A percentile compares a stretch with the other conserved stretches of the same genome.
Conservation (phyloP, 345 rosid genomes). For the Geranium brycei region DNA sequence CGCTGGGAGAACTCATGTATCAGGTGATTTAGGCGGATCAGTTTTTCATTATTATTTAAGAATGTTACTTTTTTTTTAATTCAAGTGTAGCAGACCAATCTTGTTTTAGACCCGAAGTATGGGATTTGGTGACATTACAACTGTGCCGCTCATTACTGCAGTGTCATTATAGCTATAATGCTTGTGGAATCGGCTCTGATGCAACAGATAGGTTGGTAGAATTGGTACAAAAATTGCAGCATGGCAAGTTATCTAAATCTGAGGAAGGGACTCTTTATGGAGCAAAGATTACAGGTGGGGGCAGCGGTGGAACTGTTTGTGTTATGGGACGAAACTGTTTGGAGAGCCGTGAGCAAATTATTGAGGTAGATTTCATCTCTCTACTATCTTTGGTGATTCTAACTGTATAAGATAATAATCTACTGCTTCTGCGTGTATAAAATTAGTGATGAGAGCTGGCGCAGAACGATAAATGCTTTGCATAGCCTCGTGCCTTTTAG, state of each 20-base stretch:
- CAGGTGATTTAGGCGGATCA: conserved; percentile 33
- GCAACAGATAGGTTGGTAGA: conserved; percentile 82
- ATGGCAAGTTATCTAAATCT: conserved; percentile 23
- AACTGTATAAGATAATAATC: too few species aligned
- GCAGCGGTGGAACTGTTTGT: conserved; percentile 92
- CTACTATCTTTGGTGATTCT: too few species aligned
- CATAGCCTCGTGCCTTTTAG: too few species aligned
- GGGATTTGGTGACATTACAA: not conserved
- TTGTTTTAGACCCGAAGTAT: not conserved
- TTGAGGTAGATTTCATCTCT: conserved; percentile 34
- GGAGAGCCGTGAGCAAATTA: conserved; percentile 73
- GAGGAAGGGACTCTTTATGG: conserved; percentile 75
- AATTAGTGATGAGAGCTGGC: too few species aligned
- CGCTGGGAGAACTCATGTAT: conserved; percentile 90
- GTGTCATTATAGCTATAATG: conserved; percentile 97
- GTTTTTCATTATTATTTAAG: too few species aligned
- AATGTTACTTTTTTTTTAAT: too few species aligned
- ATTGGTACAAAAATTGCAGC: conserved; percentile 89
- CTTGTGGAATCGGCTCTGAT: conserved; percentile 85
- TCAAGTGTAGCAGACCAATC: not conserved
- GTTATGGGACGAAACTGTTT: conserved; percentile 65
- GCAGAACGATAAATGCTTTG: too few species aligned
- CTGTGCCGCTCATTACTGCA: conserved; percentile 15
- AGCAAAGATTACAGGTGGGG: conserved; percentile 97
- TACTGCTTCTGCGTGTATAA: too few species aligned